Evolutionary conservation across 768 basidiomycete species (phyloP).

Genomic region (Mycena capillaripes): DNA sequence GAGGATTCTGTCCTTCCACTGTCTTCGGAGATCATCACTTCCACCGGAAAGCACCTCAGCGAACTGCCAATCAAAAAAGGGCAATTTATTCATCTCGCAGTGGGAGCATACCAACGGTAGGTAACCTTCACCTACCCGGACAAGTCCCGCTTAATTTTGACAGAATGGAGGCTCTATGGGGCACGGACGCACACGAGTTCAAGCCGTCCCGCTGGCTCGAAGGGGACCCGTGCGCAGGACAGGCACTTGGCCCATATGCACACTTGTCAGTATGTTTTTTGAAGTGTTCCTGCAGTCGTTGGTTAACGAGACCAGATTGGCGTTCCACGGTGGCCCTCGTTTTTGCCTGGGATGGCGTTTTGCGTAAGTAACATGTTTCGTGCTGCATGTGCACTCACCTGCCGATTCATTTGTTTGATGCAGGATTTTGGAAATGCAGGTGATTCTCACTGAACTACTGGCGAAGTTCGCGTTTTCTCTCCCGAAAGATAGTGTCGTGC

Average conservation of each 20-base stretch:
- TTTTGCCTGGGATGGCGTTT: conserved; percentile 4
- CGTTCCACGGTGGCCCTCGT: neutral
- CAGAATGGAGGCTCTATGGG: neutral
- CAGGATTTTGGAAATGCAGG: conserved; percentile 7
- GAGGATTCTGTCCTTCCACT: neutral
- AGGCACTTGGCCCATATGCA: neutral
- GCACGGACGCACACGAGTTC: neutral
- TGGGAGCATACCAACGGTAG: neutral
- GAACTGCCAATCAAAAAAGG: neutral
- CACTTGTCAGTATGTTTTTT: neutral
- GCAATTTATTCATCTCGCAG: neutral
- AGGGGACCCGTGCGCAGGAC: neutral
- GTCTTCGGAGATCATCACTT: neutral
- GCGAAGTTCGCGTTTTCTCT: neutral
- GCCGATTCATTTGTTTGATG: neutral
- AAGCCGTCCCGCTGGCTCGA: conserved; percentile 5
- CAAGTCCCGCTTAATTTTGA: neutral
- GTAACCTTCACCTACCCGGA: neutral
- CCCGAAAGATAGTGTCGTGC: neutral
- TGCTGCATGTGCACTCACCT: no score
- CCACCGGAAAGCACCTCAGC: neutral
- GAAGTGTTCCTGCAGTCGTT: neutral
- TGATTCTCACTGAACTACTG: neutral
- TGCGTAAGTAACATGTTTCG: neutral
- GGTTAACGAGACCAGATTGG: neutral